Base-by-base conservation (phyloP, 2,329 filamentous ascomycete species). In the Coniella lustricola region DNA sequence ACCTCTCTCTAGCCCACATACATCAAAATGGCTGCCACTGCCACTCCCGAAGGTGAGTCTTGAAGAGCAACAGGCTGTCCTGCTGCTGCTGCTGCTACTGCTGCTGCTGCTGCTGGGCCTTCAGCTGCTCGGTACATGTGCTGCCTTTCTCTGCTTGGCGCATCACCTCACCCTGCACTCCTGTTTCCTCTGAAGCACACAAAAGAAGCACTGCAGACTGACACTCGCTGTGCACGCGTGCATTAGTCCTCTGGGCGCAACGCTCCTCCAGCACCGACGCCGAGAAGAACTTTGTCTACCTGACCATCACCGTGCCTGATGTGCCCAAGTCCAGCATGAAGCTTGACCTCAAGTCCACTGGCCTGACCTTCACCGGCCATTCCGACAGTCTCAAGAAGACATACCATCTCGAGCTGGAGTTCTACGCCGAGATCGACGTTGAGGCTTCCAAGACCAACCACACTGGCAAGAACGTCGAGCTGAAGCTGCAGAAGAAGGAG, bases 401-500 rank as follows among this genome's bases (percentile, higher is more conserved):
- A 57, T 98, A 95, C 73, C 79, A 87, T 61, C 78, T 97, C 61
- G 84, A 87, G 54, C 80, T 98, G 51, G 84, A 93, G 59, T 84
- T 98, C 70, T 97, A 77, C 71, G 88, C 70, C 66, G 90, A 96
- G 74, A 94, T 98, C 70, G 90, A 96, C 68, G 76, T 83, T 54
- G 80, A 79, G 53, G 82, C 87, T 69, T 88, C 81, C 76, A 93
- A 91, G 75, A 81, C 85, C 64, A 82, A 88, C 76, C 89, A 96
- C 79, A 94, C 86, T 39, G 76, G 81, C 64, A 89, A 91, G 70
- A 90, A 90, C 63, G 76, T 96, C 59, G 86, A 95, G 75, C 70
- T 97, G 61, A 87, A 95, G 67, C 79, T 98, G 68, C 82, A 88
- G 71, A 98, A 98, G 87, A 96, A 96, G 84, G 90, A 95, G 64